Base-by-base conservation (phyloP, 1,284 basidiomycete genomes). In the Termitomyces sp. region DNA sequence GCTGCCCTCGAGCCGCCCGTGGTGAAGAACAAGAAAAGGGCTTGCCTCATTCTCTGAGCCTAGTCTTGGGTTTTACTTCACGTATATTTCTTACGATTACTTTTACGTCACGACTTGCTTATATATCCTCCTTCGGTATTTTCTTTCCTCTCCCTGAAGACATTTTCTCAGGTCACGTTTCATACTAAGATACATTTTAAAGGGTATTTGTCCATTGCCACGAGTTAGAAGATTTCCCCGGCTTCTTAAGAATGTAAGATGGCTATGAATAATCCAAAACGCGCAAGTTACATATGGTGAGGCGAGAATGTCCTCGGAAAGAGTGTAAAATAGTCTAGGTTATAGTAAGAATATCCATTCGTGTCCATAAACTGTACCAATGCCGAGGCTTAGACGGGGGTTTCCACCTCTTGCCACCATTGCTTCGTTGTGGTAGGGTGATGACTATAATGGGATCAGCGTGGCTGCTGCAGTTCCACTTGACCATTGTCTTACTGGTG, bases 1-100 rank as follows among this genome's bases (percentile, higher is more conserved):
- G 96, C 96, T 58, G 97, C 95, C 19, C 84, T 99, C 61, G 96
- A 98, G 71, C 96, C 96, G 55, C 96, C 96, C 58, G 86, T 96
- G 60, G 78, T 89, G 64, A 93, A 86, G 81, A 88, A 85, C 76
- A 85, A 76, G 76, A 81, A 67, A 68, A 67, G 73, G 64, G 87
- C 83, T 74, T 97, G 95, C 80, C 77, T 91, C 67, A 81, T 96
- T 65, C 80, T 92, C 71, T 96, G 78, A 84, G 57, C 48, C 52
- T 51, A 50, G 45, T 59, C 50, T 47, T 53, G 50, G 45, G 49
- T 59, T 54, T 61, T 56, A 30, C 57, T 57, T 54, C 59, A 58
- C 58, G 55, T 61, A 68, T 66, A 64, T 64, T 65, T 66, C 64
- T 70, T 68, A 71, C 68, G 69, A 72, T 64, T 63, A 60, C 64